Evolutionary conservation across 179 eudicot genomes (phyloP), one percentile per base, ranked within the genome.

Genomic region (Dionaea muscipula): DNA sequence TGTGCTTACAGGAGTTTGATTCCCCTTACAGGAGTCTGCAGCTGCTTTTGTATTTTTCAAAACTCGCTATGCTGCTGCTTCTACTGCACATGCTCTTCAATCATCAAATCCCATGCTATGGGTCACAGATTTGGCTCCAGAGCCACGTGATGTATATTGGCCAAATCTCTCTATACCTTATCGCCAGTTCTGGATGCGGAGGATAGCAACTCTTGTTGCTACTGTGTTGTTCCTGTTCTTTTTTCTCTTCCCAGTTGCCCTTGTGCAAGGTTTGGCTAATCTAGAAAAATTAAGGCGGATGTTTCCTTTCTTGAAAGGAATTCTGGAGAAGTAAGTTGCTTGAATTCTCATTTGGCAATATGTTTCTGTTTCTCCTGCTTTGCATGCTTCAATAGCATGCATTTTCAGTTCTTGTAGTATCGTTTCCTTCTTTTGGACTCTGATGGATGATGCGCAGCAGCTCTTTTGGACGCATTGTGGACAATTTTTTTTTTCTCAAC

Each of bases 21-120:
- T 56, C 36, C 41, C 47, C 4, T 26, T 62, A 68, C 85, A 84
- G 94, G 94, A 84, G 68, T 68, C 81, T 71, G 72, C 83, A 57
- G 78, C 90, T 62, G 95, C 95, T 62, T 76, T 90, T 64, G 94
- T 90, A 36, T 86, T 83, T 55, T 86, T 86, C 70, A 81, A 68
- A 74, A 81, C 85, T 33, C 94, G 97, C 27, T 81, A 72, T 74
- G 94, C 85, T 55, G 97, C 97, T 58, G 62, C 80, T 63, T 79
- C 78, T 55, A 81, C 81, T 62, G 78, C 97, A 26, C 56, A 67
- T 59, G 63, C 73, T 66, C 81, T 73, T 69, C 97, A 86, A 63
- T 74, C 90, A 53, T 53, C 83, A 57, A 78, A 84, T 55, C 90
- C 97, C 1, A 90, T 90, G 97, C 55, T 64, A 43, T 90, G 97